Evolutionary conservation across 192 early-diverging fungal species (phyloP).

Genomic region (Coemansia sp.): DNA sequence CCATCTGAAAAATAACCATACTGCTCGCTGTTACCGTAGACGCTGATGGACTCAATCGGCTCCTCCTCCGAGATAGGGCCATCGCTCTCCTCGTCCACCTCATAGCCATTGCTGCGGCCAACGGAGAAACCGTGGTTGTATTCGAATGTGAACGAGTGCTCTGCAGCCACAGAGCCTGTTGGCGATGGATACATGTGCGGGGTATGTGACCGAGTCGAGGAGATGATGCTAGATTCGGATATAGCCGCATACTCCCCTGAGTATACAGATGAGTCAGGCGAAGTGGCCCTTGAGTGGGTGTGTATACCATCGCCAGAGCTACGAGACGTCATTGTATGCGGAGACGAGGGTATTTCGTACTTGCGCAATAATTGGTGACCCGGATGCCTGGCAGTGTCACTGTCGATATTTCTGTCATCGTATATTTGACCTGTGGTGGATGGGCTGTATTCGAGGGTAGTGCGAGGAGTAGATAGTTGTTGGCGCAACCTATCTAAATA

Average conservation of each 20-base stretch:
- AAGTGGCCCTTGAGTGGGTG: not conserved
- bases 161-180: not conserved
- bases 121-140: not conserved
- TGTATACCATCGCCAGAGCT: not conserved
- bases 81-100: conserved; percentile 1
- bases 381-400: not conserved
- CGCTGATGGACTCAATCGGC: not conserved
- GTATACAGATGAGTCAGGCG: not conserved
- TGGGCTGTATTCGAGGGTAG: not conserved
- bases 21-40: not conserved
- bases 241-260: not conserved
- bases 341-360: conserved; percentile 29
- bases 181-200: not conserved
- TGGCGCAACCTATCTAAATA: conserved; percentile 47
- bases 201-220: not conserved
- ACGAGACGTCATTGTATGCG: conserved; percentile 31
- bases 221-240: conserved; percentile 1
- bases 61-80: conserved; percentile 21
- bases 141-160: not conserved
- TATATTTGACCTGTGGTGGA: not conserved
- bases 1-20: not conserved
- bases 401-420: not conserved
- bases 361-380: not conserved
- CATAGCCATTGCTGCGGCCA: not conserved
- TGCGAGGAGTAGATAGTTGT: conserved; percentile 9